phyloP scores from a whole-genome alignment of 768 basidiomycete species.

The Pholiota microspora region DNA sequence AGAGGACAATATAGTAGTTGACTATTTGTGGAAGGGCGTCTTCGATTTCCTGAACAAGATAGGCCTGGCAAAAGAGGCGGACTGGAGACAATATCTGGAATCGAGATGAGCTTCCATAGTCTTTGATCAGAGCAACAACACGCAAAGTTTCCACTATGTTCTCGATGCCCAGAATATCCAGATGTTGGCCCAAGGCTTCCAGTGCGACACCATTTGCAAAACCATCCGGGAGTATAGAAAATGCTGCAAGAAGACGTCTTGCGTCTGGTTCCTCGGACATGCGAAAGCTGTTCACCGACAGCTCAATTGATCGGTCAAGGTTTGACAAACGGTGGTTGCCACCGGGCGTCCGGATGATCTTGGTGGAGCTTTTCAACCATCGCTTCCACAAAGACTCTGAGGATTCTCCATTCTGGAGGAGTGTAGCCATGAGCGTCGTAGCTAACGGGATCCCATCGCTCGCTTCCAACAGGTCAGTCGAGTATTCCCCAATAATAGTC shows the following conservation, averaged over 20 bases:
- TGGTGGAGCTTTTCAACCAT: neutral
- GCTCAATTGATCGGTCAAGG: neutral
- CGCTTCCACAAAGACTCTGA: neutral
- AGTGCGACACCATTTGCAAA: neutral
- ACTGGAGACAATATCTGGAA: neutral
- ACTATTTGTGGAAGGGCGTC: neutral
- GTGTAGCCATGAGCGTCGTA: neutral
- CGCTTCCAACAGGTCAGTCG: neutral
- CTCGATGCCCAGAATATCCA: neutral
- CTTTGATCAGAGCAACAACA: neutral
- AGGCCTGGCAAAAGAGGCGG: neutral
- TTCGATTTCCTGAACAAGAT: neutral
- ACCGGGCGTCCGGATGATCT: neutral
- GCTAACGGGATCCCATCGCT: neutral
- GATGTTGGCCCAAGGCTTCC: neutral
- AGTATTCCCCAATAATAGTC: neutral
- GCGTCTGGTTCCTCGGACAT: neutral
- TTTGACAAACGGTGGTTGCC: neutral
- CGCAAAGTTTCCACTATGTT: neutral
- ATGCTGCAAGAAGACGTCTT: neutral
- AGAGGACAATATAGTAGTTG: neutral
- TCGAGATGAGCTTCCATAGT: neutral
- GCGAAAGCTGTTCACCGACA: neutral
- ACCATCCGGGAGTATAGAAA: conserved; percentile 8
- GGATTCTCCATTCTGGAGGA: neutral